Base-by-base conservation (phyloP, 1,284 basidiomycete species). In the Mycosarcoma maydis region DNA sequence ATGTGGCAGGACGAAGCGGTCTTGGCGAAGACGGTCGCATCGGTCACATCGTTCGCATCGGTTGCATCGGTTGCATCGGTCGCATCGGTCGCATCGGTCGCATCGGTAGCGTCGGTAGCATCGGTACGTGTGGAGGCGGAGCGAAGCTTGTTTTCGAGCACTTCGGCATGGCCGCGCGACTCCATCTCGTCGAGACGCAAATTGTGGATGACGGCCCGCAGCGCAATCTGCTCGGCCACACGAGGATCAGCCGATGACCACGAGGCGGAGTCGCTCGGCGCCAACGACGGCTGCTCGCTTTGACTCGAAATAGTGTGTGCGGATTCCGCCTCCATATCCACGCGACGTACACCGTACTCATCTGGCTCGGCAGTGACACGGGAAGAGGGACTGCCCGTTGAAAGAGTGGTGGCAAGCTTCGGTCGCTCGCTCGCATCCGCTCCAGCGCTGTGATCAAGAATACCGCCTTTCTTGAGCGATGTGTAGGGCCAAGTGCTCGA, bases 181-280 rank as follows among this genome's bases (percentile, higher is more conserved):
- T 73, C 64, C 46, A 68, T 60, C 50, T 76, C 58, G 27, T 73
- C 77, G 34, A 80, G 57, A 37, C 78, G 67, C 16, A 77, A 54
- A 50, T 81, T 77, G 73, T 80, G 73, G 45, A 75, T 70, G 27
- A 76, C 45, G 14, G 78, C 73, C 11, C 66, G 50, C 16, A 72
- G 43, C 10, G 76, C 72, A 8, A 73, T 59, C 80, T 91, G 90
- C 39, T 72, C 56, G 6, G 70, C 68, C 39, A 59, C 48, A 19
- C 67, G 67, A 20, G 71, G 53, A 33, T 73, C 71, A 7, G 62
- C 60, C 30, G 61, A 75, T 23, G 73, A 75, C 56, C 61, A 75
- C 11, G 73, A 75, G 2, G 61, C 66, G 7, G 73, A 75, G 49
- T 75, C 73, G 37, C 48, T 55, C 3, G 73, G 71, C 3, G 33